phyloP scores from a whole-genome alignment of 257 asterid species.

The Solanum bulbocastanum region DNA sequence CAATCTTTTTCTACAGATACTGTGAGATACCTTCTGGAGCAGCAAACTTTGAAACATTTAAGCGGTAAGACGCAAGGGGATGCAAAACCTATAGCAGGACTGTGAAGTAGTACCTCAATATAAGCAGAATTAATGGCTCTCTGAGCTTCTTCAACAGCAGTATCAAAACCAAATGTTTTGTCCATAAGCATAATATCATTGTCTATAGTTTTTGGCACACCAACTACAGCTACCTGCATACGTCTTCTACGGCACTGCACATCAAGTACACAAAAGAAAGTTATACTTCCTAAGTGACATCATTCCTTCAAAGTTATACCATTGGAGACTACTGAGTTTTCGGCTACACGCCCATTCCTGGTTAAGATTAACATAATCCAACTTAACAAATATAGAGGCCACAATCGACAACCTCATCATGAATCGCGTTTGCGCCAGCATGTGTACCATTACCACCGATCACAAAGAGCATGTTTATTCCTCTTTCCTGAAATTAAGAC shows the following conservation, averaged over 20 bases:
- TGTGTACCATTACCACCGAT: slow-evolving; percentile 98
- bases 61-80: background rate
- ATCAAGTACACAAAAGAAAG: slow-evolving; percentile 4
- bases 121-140: slow-evolving; percentile 89
- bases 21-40: background rate
- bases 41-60: background rate
- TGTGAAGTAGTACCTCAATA: slow-evolving; percentile 47
- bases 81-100: background rate
- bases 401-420: slow-evolving; percentile 57
- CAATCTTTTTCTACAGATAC: background rate
- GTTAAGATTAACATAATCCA: background rate
- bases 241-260: slow-evolving; percentile 63
- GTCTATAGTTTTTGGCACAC: slow-evolving; percentile 96
- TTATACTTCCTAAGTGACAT: background rate
- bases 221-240: slow-evolving; percentile 73
- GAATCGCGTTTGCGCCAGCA: slow-evolving; percentile 96
- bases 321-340: background rate
- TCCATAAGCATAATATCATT: slow-evolving; percentile 94
- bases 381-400: background rate
- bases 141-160: slow-evolving; percentile 99
- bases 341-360: background rate
- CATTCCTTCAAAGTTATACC: background rate
- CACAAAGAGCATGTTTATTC: slow-evolving; percentile 88
- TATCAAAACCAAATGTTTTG: slow-evolving; percentile 94
- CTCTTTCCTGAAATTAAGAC: slow-evolving; percentile 60